Percentiles rank a stretch among this genome's conserved stretches.
Evolutionary conservation across 2,329 filamentous ascomycete genomes (phyloP).

Genomic region (Fusarium mundagurra): DNA sequence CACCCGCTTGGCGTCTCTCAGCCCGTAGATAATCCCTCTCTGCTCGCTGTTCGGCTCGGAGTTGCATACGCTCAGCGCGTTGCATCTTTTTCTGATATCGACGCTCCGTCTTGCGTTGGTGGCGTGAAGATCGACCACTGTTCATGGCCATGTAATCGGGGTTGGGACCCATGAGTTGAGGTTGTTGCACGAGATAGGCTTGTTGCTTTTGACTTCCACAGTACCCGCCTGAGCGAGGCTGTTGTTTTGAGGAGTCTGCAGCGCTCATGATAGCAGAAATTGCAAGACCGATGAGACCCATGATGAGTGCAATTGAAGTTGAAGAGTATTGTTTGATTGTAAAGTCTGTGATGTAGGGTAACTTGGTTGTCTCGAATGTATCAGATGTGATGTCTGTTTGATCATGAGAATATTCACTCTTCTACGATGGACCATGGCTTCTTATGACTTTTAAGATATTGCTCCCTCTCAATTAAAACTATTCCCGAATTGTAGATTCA

Average conservation of each 20-base stretch:
- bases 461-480: neutral
- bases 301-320: neutral
- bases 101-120: conserved; percentile 30
- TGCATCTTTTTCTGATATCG: conserved; percentile 32
- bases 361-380: neutral
- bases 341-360: neutral
- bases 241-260: neutral
- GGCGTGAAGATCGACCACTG: conserved; percentile 1
- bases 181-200: neutral
- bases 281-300: conserved; percentile 35
- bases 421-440: neutral
- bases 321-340: neutral
- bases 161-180: neutral
- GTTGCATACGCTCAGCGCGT: conserved; percentile 33
- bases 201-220: conserved; percentile 1
- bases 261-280: neutral
- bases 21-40: conserved; percentile 22
- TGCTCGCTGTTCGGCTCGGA: conserved; percentile 31
- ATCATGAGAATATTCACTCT: neutral
- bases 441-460: conserved; percentile 12
- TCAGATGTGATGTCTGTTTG: neutral
- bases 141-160: neutral
- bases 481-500: conserved; percentile 18
- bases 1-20: conserved; percentile 27
- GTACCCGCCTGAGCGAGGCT: neutral